Evolutionary conservation across 2,329 filamentous ascomycete species (phyloP).

Genomic region (Neofusicoccum parvum): DNA sequence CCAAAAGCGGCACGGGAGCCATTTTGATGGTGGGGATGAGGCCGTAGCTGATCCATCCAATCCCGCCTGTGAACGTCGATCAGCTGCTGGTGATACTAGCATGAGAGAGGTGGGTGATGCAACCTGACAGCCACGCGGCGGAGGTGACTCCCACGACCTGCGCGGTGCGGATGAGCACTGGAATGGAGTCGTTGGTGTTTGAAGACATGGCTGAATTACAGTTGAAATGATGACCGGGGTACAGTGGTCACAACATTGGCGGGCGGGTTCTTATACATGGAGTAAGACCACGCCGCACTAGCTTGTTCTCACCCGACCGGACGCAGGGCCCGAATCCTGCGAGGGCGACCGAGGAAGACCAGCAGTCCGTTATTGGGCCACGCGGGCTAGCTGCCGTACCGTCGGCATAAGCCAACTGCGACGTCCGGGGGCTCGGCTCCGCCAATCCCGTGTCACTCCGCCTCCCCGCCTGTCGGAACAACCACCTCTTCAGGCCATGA

Average conservation of each 20-base stretch:
- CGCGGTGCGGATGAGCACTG: slow-evolving; percentile 23
- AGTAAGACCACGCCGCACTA: background rate
- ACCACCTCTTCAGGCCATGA: background rate
- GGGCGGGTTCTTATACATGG: background rate
- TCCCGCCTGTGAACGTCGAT: background rate
- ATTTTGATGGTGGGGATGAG: slow-evolving; percentile 26
- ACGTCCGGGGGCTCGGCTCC: background rate
- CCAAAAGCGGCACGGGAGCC: slow-evolving; percentile 24
- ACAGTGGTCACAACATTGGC: no score
- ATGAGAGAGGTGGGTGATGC: background rate
- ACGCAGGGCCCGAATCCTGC: background rate
- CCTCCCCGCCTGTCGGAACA: background rate
- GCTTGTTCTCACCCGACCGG: background rate
- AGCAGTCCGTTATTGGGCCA: background rate
- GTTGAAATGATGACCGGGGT: background rate
- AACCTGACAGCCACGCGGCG: slow-evolving; percentile 22
- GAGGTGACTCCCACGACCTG: slow-evolving; percentile 25
- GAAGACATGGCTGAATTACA: background rate
- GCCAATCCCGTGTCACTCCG: background rate
- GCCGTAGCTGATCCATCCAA: slow-evolving; percentile 23
- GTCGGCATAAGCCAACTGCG: background rate
- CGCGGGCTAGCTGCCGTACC: background rate
- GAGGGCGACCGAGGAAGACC: background rate
- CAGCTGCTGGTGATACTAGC: background rate
- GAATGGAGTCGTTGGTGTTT: background rate